A percentile compares a stretch with the other conserved stretches of the same genome.
Evolutionary conservation across 2,329 filamentous ascomycete species (phyloP).

Genomic region (Botryotinia globosa): DNA sequence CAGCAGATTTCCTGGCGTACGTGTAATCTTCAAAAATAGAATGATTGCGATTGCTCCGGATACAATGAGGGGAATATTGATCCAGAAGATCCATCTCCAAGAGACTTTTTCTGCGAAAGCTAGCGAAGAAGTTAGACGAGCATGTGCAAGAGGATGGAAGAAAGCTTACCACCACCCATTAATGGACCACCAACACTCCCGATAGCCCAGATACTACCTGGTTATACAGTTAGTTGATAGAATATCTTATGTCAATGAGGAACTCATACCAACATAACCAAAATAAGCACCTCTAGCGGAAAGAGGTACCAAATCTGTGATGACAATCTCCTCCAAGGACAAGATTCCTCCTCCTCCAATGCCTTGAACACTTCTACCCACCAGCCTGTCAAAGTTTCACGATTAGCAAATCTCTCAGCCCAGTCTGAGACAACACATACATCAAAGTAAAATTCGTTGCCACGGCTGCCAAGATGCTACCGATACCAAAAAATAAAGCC

Average conservation of each 20-base stretch:
- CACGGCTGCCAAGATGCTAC: slow-evolving; percentile 41
- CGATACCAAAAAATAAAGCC: slow-evolving; percentile 41
- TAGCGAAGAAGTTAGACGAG: not conserved
- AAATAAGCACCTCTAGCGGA: slow-evolving; percentile 43
- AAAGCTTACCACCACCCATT: slow-evolving; percentile 44
- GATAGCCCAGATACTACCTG: slow-evolving; percentile 48
- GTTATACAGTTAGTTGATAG: not conserved
- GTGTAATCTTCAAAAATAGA: slow-evolving; percentile 34
- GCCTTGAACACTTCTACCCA: slow-evolving; percentile 47
- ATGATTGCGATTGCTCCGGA: slow-evolving; percentile 30
- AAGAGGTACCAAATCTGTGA: slow-evolving; percentile 47
- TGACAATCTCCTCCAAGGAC: slow-evolving; percentile 46
- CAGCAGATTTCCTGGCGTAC: slow-evolving; percentile 27
- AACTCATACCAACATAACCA: slow-evolving; percentile 35
- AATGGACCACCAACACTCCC: slow-evolving; percentile 53
- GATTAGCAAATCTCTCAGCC: not conserved
- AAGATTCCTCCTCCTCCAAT: slow-evolving; percentile 52
- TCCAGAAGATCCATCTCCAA: slow-evolving; percentile 65
- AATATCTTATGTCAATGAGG: not conserved
- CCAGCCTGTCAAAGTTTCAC: slow-evolving; percentile 33
- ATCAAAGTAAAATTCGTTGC: slow-evolving; percentile 41
- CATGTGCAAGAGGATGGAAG: no score
- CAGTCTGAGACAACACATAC: slow-evolving; percentile 21
- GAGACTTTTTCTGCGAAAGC: slow-evolving; percentile 50
- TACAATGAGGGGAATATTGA: slow-evolving; percentile 36